These are phyloP conservation scores for Apiospora saccharicola DNA, from an alignment of 2,329 filamentous ascomycete species.

Conservation along the genomic window DNA sequence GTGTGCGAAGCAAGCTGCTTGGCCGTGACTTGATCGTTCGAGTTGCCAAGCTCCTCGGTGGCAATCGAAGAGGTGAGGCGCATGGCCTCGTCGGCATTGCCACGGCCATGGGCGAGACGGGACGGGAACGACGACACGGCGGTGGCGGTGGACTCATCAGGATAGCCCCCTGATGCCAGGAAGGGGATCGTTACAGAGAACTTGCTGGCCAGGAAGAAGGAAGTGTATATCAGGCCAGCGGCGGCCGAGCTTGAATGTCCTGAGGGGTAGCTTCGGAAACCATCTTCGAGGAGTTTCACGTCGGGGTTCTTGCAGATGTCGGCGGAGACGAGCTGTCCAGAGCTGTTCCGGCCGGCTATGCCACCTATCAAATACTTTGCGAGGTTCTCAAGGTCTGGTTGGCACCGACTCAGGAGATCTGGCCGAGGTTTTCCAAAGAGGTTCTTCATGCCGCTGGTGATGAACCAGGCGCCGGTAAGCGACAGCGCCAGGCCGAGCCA, in stretches of 20 bases:
- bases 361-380: constrained; percentile 69
- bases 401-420: constrained; percentile 81
- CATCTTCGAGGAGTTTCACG: constrained; percentile 71
- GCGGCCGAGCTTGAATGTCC: constrained; percentile 80
- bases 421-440: constrained; percentile 75
- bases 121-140: constrained; percentile 77
- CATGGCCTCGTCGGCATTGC: constrained; percentile 46
- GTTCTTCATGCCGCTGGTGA: constrained; percentile 88
- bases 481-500: constrained; percentile 83
- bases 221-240: constrained; percentile 83
- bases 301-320: constrained; percentile 77
- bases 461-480: constrained; percentile 75
- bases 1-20: constrained; percentile 45
- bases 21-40: constrained; percentile 39
- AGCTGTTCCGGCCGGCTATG: constrained; percentile 55
- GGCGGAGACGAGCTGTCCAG: constrained; percentile 75
- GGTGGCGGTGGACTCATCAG: constrained; percentile 51
- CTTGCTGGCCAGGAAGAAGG: constrained; percentile 86
- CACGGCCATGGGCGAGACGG: constrained; percentile 60
- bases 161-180: constrained; percentile 58
- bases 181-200: constrained; percentile 78
- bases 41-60: constrained; percentile 38
- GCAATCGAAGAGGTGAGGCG: constrained; percentile 41
- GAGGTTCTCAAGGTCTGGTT: constrained; percentile 75
- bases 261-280: constrained; percentile 84